Evolutionary conservation across 2,329 filamentous ascomycete species (phyloP), one percentile per base, ranked within the genome.

Genomic region (Penicillium sp.): DNA sequence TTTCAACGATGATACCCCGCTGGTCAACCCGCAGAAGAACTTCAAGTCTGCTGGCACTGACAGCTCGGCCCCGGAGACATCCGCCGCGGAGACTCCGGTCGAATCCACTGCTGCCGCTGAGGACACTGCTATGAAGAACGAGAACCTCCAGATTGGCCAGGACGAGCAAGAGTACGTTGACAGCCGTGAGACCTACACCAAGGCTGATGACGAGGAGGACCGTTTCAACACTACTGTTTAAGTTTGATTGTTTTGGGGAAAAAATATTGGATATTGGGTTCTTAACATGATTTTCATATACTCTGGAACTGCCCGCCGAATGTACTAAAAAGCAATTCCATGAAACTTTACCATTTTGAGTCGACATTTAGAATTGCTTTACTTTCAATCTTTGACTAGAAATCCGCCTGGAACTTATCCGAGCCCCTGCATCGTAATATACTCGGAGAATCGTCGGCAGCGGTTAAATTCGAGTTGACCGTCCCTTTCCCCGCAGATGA

Each of bases 1-100:
- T 59, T 99, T 89, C 79, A 96, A 97, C 72, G 93, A 98, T 67
- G 89, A 89, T 27, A 89, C 90, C 0, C 91, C 91, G 4, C 82
- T 96, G 48, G 84, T 96, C 61, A 96, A 95, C 72, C 69, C 68
- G 16, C 75, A 73, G 5, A 62, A 67, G 26, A 75, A 75, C 19
- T 35, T 26, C 31, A 42, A 53, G 25, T 63, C 43, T 33, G 44
- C 61, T 19, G 55, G 54, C 14, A 54, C 50, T 14, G 51, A 48
- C 10, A 55, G 65, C 9, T 59, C 68, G 13, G 63, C 62, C 13
- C 53, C 62, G 14, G 59, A 60, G 10, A 61, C 59, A 3, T 54
- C 63, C 4, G 53, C 39, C 11, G 49, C 26, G 13, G 58, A 59
- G 53, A 44, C 56, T 13, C 51, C 53, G 13, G 35, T 62, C 8